phyloP scores from a whole-genome alignment of 768 basidiomycete species.

The Lactarius psammicola region DNA sequence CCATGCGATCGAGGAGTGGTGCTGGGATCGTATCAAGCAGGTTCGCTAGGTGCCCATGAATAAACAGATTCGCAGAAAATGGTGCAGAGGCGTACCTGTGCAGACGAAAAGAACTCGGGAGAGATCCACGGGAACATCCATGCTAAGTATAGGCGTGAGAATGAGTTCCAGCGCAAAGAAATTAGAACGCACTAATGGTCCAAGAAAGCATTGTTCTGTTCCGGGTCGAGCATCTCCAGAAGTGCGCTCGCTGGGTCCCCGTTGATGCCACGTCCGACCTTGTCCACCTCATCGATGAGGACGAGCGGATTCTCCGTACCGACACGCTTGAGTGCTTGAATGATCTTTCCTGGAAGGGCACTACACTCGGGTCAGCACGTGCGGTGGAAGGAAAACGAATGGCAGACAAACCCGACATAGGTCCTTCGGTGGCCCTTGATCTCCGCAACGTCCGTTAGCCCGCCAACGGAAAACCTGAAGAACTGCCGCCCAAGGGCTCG shows the following conservation, averaged over 20 bases:
- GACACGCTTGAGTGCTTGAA: conserved; percentile 89
- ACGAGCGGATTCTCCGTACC: conserved; percentile 94
- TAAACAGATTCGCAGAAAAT: neutral
- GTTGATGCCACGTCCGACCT: conserved; percentile 87
- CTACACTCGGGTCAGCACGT: conserved; percentile 37
- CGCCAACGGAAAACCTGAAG: conserved; percentile 96
- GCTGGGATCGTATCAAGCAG: conserved; percentile 92
- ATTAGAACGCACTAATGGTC: conserved; percentile 79
- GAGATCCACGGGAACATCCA: conserved; percentile 96
- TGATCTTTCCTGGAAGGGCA: conserved; percentile 91
- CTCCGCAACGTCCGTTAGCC: conserved; percentile 96
- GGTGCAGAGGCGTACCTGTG: conserved; percentile 50
- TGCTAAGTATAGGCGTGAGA: conserved; percentile 45
- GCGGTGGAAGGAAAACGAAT: conserved; percentile 1
- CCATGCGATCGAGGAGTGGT: conserved; percentile 93
- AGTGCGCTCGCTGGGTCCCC: conserved; percentile 91
- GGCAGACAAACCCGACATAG: conserved; percentile 75
- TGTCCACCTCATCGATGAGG: conserved; percentile 94
- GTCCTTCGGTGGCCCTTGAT: conserved; percentile 98
- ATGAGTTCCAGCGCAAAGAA: neutral
- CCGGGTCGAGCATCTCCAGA: conserved; percentile 91
- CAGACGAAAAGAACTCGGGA: conserved; percentile 97
- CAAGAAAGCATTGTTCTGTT: conserved; percentile 91
- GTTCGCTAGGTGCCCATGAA: conserved; percentile 53
- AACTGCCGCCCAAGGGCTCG: conserved; percentile 88